Percentiles rank a stretch among this genome's conserved stretches.
Evolutionary conservation across 306 rosid species (phyloP).

Genomic region (Castanea crenata): DNA sequence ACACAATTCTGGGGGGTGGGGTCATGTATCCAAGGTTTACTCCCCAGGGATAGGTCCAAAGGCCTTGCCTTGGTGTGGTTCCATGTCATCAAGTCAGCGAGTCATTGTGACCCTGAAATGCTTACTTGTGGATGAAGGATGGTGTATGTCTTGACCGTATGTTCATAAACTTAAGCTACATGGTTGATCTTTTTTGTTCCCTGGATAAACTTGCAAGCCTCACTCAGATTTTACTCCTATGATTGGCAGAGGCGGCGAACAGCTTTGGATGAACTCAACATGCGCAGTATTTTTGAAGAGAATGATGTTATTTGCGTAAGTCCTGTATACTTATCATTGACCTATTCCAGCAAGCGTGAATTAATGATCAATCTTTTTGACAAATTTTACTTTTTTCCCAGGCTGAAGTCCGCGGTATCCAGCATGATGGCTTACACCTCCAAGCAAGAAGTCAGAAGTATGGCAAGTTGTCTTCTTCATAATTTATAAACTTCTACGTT

Average conservation of each 20-base stretch:
- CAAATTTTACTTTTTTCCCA: slow-evolving; percentile 11
- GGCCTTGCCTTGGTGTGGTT: too few species aligned
- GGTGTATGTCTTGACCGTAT: slow-evolving; percentile 2
- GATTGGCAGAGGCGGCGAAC: slow-evolving; percentile 80
- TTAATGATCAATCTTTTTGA: not conserved
- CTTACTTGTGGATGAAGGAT: not conserved
- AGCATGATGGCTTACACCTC: slow-evolving; percentile 56
- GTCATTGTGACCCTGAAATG: not conserved
- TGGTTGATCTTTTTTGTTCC: not conserved
- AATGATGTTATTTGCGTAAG: slow-evolving; percentile 87
- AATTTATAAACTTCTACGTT: not conserved
- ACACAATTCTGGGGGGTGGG: too few species aligned
- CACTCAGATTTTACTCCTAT: not conserved
- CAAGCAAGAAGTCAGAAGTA: too few species aligned
- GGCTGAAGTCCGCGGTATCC: slow-evolving; percentile 95
- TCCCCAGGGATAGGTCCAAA: too few species aligned
- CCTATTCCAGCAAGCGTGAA: too few species aligned
- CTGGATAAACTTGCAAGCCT: not conserved
- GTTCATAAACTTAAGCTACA: not conserved
- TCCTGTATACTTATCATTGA: not conserved
- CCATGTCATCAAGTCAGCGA: not conserved
- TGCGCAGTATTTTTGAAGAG: slow-evolving; percentile 89
- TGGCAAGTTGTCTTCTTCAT: slow-evolving; percentile 41
- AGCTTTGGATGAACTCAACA: slow-evolving; percentile 84
- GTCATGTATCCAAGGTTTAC: too few species aligned